Base-by-base conservation (phyloP, 768 basidiomycete species). In the Dendrothele bispora region DNA sequence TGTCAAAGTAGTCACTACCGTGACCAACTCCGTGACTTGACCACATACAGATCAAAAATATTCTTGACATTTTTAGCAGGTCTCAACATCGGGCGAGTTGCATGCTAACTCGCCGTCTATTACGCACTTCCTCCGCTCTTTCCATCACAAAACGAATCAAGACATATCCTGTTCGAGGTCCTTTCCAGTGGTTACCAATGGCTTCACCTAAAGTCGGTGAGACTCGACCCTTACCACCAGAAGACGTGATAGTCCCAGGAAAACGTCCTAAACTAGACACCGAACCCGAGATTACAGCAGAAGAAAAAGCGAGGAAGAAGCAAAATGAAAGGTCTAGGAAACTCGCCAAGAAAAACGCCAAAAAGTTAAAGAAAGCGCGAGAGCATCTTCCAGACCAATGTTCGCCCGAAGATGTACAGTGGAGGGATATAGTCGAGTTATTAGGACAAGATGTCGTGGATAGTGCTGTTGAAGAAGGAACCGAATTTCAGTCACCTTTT, bases 351-450 rank as follows among this genome's bases (percentile, higher is more conserved):
- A 29, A 22, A 3, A 20, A 12, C n/a, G 38, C 37, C 1, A 47
- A 47, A 17, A 22, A 38, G 7, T 17, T 47, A 18, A 47, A 47
- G 20, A 47, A 40, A 28, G 24, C 25, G 15, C 46, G 46, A 7
- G 46, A 25, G 7, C 46, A 47, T 28, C 10, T 47, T 14, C 46
- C 46, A 22, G 90, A 90, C 39, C 71, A 78, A 0, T 86, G 78
- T 57, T 86, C 90, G 3, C 55, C 79, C 14, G 87, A 85, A 20
- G 90, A 93, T 57, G 86, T 94, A 10, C 67, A 89, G 24, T 82
- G 78, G 66, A 78, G 74, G 40, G 92, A 97, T 48, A 77, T 94
- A 20, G 60, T 79, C 25, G 73, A 70, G 3, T 69, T 93, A 4
- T 69, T 97, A 2, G 91, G 91, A 2, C 45, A 67, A 37, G 79